Percentiles rank a stretch among this genome's conserved stretches.
These are phyloP conservation scores for Penicillium bovifimosum DNA, from an alignment of 495 filamentous ascomycete species.

Conservation along the genomic window DNA sequence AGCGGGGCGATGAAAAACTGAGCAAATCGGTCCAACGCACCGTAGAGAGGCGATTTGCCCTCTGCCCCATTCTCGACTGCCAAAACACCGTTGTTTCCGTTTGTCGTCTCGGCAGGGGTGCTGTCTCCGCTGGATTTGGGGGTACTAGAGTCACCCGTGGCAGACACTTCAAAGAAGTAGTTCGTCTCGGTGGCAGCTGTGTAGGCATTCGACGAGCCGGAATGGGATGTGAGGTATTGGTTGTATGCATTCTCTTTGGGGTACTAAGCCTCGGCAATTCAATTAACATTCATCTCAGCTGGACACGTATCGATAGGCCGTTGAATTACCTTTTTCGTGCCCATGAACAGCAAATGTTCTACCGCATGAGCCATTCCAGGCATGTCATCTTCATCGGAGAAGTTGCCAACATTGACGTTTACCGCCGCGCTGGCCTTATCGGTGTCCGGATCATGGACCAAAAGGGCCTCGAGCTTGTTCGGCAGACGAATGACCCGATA, in stretches of 20 bases:
- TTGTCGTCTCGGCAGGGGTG: conserved; percentile 24
- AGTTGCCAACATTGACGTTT: conserved; percentile 94
- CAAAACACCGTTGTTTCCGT: conserved; percentile 28
- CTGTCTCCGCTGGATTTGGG: conserved; percentile 27
- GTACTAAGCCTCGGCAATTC: conserved; percentile 48
- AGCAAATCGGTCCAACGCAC: conserved; percentile 90
- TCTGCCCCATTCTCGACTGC: conserved; percentile 6
- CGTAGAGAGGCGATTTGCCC: conserved; percentile 65
- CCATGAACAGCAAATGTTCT: conserved; percentile 96
- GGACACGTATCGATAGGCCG: not conserved
- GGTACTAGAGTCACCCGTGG: conserved; percentile 51
- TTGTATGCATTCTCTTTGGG: conserved; percentile 95
- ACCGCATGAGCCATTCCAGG: conserved; percentile 92
- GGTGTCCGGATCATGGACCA: conserved; percentile 92
- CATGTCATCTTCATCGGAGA: conserved; percentile 85
- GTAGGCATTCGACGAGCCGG: conserved; percentile 90
- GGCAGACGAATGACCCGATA: conserved; percentile 83
- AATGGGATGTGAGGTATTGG: conserved; percentile 82
- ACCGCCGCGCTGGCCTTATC: conserved; percentile 95
- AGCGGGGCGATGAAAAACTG: conserved; percentile 95
- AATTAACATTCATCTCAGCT: conserved; percentile 10
- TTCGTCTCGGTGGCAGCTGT: conserved; percentile 92
- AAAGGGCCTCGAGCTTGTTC: conserved; percentile 87
- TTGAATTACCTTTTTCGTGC: conserved; percentile 75
- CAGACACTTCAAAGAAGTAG: conserved; percentile 94